These are phyloP conservation scores for Aphanomyces cochlioides DNA, from an alignment of 352 stramenopile genomes.

Conservation along the genomic window DNA sequence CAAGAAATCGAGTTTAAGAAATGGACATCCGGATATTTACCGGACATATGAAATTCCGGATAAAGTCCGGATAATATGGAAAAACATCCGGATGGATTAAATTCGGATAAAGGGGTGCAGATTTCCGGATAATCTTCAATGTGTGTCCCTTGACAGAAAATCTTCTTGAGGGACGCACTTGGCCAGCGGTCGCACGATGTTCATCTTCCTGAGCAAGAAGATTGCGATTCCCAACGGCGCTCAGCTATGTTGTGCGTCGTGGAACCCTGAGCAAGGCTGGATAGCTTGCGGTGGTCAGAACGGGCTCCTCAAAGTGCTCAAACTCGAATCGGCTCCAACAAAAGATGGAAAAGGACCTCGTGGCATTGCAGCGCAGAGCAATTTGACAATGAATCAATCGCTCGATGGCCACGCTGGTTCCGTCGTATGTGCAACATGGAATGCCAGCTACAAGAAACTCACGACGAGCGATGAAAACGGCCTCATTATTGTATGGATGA, in stretches of 20 bases:
- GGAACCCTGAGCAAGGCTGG: constrained; percentile 92
- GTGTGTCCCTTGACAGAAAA: constrained; percentile 10
- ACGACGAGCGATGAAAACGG: constrained; percentile 93
- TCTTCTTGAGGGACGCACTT: not conserved
- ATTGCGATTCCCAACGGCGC: constrained; percentile 93
- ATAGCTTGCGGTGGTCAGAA: constrained; percentile 93
- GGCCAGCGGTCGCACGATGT: constrained; percentile 52
- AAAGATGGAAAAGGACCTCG: constrained; percentile 65
- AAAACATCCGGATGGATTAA: not conserved
- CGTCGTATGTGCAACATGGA: constrained; percentile 91
- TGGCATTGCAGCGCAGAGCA: constrained; percentile 83
- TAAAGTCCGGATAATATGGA: not conserved
- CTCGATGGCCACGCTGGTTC: constrained; percentile 89
- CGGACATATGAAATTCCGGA: not conserved
- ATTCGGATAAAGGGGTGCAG: not conserved
- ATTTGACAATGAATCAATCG: constrained; percentile 94
- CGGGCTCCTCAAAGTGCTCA: constrained; percentile 91
- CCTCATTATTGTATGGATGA: constrained; percentile 95
- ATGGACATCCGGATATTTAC: too few relatives aligned
- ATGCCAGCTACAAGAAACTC: constrained; percentile 92
- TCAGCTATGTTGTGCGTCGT: constrained; percentile 86
- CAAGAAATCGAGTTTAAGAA: not conserved
- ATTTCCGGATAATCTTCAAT: not conserved
- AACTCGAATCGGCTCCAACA: constrained; percentile 73
- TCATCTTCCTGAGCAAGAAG: constrained; percentile 95